Evolutionary conservation across 176 grass and related monocot genomes (phyloP).

Genomic region (Raddia guianensis): DNA sequence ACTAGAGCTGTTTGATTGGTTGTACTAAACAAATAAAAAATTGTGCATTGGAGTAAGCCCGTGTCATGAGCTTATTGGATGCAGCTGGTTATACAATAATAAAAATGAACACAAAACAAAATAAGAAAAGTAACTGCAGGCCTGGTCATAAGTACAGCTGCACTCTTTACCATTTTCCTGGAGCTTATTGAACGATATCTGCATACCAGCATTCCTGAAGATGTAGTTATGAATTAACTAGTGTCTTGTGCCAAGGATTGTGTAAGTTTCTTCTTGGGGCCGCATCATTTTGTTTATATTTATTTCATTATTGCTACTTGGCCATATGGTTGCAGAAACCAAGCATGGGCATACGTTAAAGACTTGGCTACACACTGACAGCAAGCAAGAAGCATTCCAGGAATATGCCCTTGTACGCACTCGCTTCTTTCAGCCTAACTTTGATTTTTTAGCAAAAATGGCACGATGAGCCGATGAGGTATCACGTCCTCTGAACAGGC

Average conservation of each 20-base stretch:
- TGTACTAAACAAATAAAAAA: constrained; percentile 29
- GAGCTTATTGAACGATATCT: not conserved
- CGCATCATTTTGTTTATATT: constrained; percentile 10
- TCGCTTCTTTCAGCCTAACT: constrained; percentile 26
- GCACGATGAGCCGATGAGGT: not conserved
- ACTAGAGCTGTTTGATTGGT: not conserved
- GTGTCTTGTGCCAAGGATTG: not conserved
- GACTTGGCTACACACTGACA: constrained; percentile 14
- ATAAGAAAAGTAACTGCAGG: not conserved
- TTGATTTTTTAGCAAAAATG: constrained; percentile 32
- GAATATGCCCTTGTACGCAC: not conserved
- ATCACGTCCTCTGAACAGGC: constrained; percentile 2
- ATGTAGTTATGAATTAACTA: not conserved
- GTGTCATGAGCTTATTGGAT: constrained; percentile 38
- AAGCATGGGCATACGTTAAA: constrained; percentile 11
- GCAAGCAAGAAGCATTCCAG: constrained; percentile 26
- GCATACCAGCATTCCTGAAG: not conserved
- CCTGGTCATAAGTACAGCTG: constrained; percentile 9
- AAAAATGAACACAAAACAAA: not conserved
- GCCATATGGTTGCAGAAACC: not conserved
- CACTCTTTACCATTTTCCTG: constrained; percentile 4
- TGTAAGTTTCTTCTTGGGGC: constrained; percentile 20
- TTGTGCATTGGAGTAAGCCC: not conserved
- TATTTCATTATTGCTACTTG: not conserved
- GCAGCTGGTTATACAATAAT: not conserved